Evolutionary conservation across 2,329 filamentous ascomycete genomes (phyloP).

Genomic region (Dactylellina cionopaga): DNA sequence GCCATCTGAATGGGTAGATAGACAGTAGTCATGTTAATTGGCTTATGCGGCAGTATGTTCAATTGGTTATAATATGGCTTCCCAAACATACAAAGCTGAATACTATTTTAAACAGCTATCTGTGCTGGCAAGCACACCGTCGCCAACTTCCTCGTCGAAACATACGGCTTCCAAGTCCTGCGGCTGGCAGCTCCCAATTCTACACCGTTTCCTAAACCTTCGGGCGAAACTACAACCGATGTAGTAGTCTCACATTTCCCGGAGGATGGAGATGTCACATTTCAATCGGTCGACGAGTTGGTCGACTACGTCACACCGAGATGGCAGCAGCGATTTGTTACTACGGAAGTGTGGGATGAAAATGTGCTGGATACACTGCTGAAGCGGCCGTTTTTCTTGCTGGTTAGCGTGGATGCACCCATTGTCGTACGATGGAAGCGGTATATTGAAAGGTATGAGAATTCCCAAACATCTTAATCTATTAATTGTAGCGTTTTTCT

Average conservation of each 20-base stretch:
- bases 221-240: background rate
- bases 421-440: constrained; percentile 84
- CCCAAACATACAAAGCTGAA: background rate
- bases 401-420: constrained; percentile 91
- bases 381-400: constrained; percentile 88
- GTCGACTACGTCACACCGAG: constrained; percentile 84
- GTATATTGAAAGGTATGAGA: constrained; percentile 69
- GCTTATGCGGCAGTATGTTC: constrained; percentile 44
- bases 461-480: background rate
- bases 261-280: constrained; percentile 59
- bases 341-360: constrained; percentile 81
- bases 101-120: constrained; percentile 60
- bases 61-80: background rate
- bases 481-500: too few species aligned
- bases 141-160: constrained; percentile 83
- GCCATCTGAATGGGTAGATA: background rate
- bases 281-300: constrained; percentile 73
- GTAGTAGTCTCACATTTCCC: constrained; percentile 23
- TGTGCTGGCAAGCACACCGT: constrained; percentile 93
- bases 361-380: constrained; percentile 77
- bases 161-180: constrained; percentile 76
- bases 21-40: constrained; percentile 39
- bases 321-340: constrained; percentile 88
- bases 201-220: constrained; percentile 4
- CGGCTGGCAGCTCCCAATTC: constrained; percentile 32